Percentiles rank a stretch among this genome's conserved stretches.
Evolutionary conservation across 1,139 yeast species (phyloP).

Genomic region (Pichia sp.): DNA sequence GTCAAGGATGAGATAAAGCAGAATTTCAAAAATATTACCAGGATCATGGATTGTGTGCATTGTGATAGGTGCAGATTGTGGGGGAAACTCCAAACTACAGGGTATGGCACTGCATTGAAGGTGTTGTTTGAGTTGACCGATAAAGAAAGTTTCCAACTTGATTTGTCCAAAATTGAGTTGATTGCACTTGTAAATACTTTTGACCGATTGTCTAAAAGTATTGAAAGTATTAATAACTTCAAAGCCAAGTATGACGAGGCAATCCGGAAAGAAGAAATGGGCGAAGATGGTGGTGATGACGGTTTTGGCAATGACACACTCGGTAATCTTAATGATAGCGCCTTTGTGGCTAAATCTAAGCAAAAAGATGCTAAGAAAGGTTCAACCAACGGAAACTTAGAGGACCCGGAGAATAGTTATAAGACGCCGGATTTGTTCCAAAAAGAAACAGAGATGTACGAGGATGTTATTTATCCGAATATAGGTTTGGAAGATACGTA

Average conservation of each 20-base stretch:
- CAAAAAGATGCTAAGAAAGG: background rate
- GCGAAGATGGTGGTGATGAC: slow-evolving; percentile 6
- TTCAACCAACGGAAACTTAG: background rate
- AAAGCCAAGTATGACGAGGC: slow-evolving; percentile 47
- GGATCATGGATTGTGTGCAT: slow-evolving; percentile 96
- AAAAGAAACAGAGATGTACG: slow-evolving; percentile 12
- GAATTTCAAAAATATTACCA: slow-evolving; percentile 84
- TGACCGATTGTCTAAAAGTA: slow-evolving; percentile 83
- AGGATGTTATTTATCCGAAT: slow-evolving; percentile 25
- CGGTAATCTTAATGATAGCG: background rate
- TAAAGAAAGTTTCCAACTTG: slow-evolving; percentile 38
- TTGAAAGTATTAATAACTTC: slow-evolving; percentile 70
- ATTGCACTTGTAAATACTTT: slow-evolving; percentile 89
- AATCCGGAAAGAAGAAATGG: slow-evolving; percentile 26
- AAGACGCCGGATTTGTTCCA: slow-evolving; percentile 17
- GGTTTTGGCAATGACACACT: background rate
- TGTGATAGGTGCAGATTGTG: slow-evolving; percentile 96
- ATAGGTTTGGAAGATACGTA: background rate
- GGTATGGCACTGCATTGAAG: slow-evolving; percentile 94
- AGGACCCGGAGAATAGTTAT: background rate
- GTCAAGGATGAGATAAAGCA: slow-evolving; percentile 77
- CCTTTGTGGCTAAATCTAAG: background rate
- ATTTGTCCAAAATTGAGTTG: slow-evolving; percentile 75
- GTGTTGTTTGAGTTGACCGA: slow-evolving; percentile 72
- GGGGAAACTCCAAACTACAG: slow-evolving; percentile 97